These are phyloP conservation scores for Plasmopara halstedii DNA, from an alignment of 352 stramenopile species.

Conservation along the genomic window DNA sequence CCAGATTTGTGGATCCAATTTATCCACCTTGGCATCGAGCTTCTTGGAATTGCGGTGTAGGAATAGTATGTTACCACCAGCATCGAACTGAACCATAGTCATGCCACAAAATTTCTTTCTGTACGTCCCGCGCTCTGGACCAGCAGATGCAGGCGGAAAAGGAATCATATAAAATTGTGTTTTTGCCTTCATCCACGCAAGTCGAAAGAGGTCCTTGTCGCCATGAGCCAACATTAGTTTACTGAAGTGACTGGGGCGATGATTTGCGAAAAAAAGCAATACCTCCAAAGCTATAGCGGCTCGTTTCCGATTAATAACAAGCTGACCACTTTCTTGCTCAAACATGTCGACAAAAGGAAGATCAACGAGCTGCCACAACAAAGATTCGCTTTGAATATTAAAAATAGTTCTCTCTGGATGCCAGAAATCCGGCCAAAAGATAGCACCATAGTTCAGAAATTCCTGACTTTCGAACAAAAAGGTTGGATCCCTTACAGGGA, in stretches of 20 bases:
- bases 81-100: slow-evolving; percentile 69
- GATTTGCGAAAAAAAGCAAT: slow-evolving; percentile 54
- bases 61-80: slow-evolving; percentile 46
- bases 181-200: slow-evolving; percentile 69
- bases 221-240: slow-evolving; percentile 53
- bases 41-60: slow-evolving; percentile 71
- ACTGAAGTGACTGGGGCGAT: slow-evolving; percentile 54
- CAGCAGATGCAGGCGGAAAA: slow-evolving; percentile 35
- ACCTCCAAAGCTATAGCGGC: slow-evolving; percentile 36
- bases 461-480: slow-evolving; percentile 51
- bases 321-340: slow-evolving; percentile 69
- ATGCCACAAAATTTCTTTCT: slow-evolving; percentile 56
- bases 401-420: slow-evolving; percentile 65
- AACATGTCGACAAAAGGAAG: slow-evolving; percentile 66
- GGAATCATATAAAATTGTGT: slow-evolving; percentile 56
- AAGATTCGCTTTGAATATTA: slow-evolving; percentile 47
- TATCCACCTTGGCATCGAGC: slow-evolving; percentile 42
- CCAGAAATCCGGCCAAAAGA: slow-evolving; percentile 81
- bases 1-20: slow-evolving; percentile 34
- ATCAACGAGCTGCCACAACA: slow-evolving; percentile 62
- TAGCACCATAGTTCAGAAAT: slow-evolving; percentile 32
- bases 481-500: slow-evolving; percentile 51
- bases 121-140: slow-evolving; percentile 20
- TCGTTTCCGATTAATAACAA: slow-evolving; percentile 50
- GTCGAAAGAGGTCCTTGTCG: slow-evolving; percentile 75